Evolutionary conservation across 2,329 filamentous ascomycete species (phyloP), one percentile per base, ranked within the genome.

Genomic region (Calonectria pseudoturangicola): DNA sequence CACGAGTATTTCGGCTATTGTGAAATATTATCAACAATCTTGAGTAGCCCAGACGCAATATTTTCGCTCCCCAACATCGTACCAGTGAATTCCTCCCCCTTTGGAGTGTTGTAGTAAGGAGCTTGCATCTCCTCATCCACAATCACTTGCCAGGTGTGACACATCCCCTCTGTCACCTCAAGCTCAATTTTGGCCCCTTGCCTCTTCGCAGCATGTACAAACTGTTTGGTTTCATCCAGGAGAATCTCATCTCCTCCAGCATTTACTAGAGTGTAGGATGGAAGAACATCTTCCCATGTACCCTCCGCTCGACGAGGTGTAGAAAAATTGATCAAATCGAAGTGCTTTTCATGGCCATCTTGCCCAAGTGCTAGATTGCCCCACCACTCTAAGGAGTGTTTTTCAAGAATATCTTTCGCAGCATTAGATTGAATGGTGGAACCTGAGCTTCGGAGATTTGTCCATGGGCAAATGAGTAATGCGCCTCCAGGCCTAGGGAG

Each of bases 401-500:
- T 47, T 16, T 63, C 58, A 15, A 63, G 41, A 9, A 63, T 63
- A 13, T 63, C 58, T 15, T 47, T 47, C 8, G n/a, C 30, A 3
- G 15, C 50, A 25, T 66, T 66, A 12, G 18, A 45, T 27, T 66
- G n/a, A 27, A 66, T 56, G 4, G 47, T 45, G 16, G 36, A 33
- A 16, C 64, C 64, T n/a, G 64, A 54, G 48, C 50, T 54, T 9
- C 9, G 51, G 25, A 56, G 64, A 16, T 66, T 66, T 9, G 50
- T 54, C 64, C 64, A 56, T 10, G 50, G 64, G 18, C 39, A 45
- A 18, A 66, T 5, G 15, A 66, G 39, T 8, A 56, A 45, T 8
- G 64, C 36, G 8, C 36, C 64, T 9, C 25, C 64, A 3, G 50
- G 64, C 4, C 27, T 25, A 25, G 64, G 50, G 2, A 56, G 25